Evolutionary conservation across 108 stramenopile species (phyloP).

Genomic region (Cyclostephanos tholiformis): DNA sequence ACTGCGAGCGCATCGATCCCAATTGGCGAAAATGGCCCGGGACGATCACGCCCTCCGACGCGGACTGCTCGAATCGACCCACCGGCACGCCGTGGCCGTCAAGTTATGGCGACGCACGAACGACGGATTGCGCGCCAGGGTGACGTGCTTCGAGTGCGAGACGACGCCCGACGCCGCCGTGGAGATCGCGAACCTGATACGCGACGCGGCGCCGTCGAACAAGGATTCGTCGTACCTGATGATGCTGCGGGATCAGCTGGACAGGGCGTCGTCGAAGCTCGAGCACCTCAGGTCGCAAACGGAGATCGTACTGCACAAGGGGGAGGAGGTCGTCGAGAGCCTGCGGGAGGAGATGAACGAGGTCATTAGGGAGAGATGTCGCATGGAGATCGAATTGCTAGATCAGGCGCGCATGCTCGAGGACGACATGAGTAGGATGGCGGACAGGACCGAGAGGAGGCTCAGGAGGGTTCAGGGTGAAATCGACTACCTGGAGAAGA

Average conservation of each 20-base stretch:
- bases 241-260: constrained; percentile 44
- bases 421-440: constrained; percentile 46
- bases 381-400: constrained; percentile 53
- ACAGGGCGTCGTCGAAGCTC: constrained; percentile 46
- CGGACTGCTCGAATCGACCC: constrained; percentile 41
- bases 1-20: constrained; percentile 21
- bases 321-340: constrained; percentile 48
- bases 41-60: constrained; percentile 39
- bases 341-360: constrained; percentile 53
- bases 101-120: constrained; percentile 46
- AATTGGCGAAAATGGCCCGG: constrained; percentile 19
- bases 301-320: constrained; percentile 48
- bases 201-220: constrained; percentile 47
- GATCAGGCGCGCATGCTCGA: constrained; percentile 43
- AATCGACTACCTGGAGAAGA: constrained; percentile 50
- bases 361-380: constrained; percentile 46
- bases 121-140: constrained; percentile 36
- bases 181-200: constrained; percentile 46
- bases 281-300: constrained; percentile 43
- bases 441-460: constrained; percentile 37
- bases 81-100: constrained; percentile 36
- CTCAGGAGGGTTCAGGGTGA: constrained; percentile 46
- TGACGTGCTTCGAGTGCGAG: constrained; percentile 36
- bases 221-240: constrained; percentile 49
- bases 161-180: constrained; percentile 34